A percentile compares a stretch with the other conserved stretches of the same genome.
Evolutionary conservation across 2,329 filamentous ascomycete species (phyloP).

Genomic region (Fusarium udum): DNA sequence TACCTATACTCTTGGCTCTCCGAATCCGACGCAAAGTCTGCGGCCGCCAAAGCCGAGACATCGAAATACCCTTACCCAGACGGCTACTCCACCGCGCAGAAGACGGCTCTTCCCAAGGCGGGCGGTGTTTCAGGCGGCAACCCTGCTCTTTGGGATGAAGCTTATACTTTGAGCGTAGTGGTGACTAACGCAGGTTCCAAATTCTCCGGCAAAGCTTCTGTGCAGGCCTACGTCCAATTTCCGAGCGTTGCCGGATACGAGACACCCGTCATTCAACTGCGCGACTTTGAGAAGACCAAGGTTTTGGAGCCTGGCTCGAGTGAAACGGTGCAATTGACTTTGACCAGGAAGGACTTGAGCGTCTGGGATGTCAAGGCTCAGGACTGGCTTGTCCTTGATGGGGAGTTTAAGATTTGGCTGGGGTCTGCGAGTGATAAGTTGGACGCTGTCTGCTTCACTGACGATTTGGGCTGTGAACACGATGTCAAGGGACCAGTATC

Average conservation of each 20-base stretch:
- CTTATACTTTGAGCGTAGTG: conserved; percentile 54
- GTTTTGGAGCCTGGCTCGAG: conserved; percentile 63
- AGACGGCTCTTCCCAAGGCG: conserved; percentile 58
- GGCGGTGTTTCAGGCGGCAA: conserved; percentile 78
- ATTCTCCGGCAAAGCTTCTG: conserved; percentile 56
- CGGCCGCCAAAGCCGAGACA: conserved; percentile 48
- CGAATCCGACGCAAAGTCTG: conserved; percentile 51
- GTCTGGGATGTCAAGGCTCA: conserved; percentile 75
- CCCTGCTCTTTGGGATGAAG: conserved; percentile 67
- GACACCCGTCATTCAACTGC: conserved; percentile 73
- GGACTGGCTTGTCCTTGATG: conserved; percentile 70
- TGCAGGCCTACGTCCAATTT: conserved; percentile 58
- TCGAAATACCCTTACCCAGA: conserved; percentile 69
- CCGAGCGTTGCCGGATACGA: conserved; percentile 56
- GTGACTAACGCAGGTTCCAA: conserved; percentile 63
- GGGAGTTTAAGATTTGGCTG: conserved; percentile 52
- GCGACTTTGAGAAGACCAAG: conserved; percentile 76
- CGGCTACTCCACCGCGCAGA: conserved; percentile 67
- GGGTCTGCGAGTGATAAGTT: conserved; percentile 52
- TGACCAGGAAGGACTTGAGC: conserved; percentile 76
- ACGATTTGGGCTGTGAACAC: conserved; percentile 44
- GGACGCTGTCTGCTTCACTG: conserved; percentile 44
- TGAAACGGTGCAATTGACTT: conserved; percentile 62
- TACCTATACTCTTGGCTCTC: conserved; percentile 76
- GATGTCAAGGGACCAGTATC: conserved; percentile 20